A percentile compares a stretch with the other conserved stretches of the same genome.
Evolutionary conservation across 495 filamentous ascomycete species (phyloP).

Genomic region (Daldinia bambusicola): DNA sequence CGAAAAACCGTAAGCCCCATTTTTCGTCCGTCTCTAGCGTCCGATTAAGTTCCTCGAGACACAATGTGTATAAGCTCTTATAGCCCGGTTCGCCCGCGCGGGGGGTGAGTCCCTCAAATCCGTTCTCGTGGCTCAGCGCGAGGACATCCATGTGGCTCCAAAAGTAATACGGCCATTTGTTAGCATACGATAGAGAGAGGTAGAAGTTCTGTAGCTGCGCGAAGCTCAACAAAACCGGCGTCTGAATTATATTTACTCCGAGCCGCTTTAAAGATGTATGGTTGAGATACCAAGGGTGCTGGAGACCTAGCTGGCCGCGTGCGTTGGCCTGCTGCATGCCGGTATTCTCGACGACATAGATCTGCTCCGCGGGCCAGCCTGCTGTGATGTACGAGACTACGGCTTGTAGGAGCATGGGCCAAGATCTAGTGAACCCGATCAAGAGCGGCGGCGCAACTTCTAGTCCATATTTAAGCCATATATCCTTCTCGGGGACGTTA

Average conservation of each 20-base stretch:
- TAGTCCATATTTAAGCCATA: constrained; percentile 52
- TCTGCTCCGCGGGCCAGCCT: constrained; percentile 69
- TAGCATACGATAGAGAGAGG: constrained; percentile 53
- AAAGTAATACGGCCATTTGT: constrained; percentile 64
- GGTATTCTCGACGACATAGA: constrained; percentile 72
- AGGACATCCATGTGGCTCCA: constrained; percentile 67
- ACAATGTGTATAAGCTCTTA: constrained; percentile 62
- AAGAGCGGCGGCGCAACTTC: constrained; percentile 60
- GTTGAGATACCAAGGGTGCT: constrained; percentile 72
- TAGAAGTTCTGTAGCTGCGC: constrained; percentile 73
- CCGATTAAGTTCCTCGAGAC: constrained; percentile 55
- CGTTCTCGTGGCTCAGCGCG: constrained; percentile 58
- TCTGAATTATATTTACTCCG: constrained; percentile 66
- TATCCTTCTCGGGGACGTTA: constrained; percentile 51
- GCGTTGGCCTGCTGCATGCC: constrained; percentile 67
- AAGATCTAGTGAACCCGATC: constrained; percentile 70
- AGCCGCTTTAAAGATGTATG: constrained; percentile 62
- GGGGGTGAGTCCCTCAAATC: constrained; percentile 43
- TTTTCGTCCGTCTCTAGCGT: constrained; percentile 44
- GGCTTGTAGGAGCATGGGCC: constrained; percentile 67
- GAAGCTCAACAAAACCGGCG: constrained; percentile 68
- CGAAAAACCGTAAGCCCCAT: constrained; percentile 66
- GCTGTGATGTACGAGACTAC: constrained; percentile 69
- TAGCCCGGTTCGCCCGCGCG: constrained; percentile 53
- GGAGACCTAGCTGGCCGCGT: constrained; percentile 60